A percentile compares a stretch with the other conserved stretches of the same genome.
These are phyloP conservation scores for Vitis labrusca DNA, from an alignment of 164 flowering plant genomes.

Conservation along the genomic window DNA sequence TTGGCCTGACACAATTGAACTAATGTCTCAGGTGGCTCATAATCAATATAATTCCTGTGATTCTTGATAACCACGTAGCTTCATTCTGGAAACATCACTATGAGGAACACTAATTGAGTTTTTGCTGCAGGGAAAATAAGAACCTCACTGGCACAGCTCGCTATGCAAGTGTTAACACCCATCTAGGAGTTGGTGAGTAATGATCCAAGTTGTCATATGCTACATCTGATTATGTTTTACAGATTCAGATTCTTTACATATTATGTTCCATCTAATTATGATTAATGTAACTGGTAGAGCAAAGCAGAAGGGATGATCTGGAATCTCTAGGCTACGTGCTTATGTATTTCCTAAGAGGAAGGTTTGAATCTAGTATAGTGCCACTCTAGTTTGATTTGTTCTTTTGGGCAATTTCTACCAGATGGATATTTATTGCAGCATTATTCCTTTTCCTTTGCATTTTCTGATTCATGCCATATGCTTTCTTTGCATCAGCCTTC, in stretches of 20 bases:
- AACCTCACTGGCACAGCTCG: slow-evolving; percentile 80
- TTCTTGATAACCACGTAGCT: no score
- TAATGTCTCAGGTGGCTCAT: no score
- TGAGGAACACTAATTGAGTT: background rate
- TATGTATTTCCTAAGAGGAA: slow-evolving; percentile 76
- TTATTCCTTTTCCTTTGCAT: background rate
- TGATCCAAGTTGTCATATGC: background rate
- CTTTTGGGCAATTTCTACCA: background rate
- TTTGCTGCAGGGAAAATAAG: slow-evolving; percentile 60
- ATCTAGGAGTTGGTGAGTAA: slow-evolving; percentile 67
- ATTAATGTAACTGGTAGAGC: slow-evolving; percentile 40
- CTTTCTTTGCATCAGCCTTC: slow-evolving; percentile 43
- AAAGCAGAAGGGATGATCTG: slow-evolving; percentile 79
- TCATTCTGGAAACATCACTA: no score
- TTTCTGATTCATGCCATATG: slow-evolving; percentile 3
- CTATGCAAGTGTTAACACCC: slow-evolving; percentile 75
- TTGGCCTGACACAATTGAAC: no score
- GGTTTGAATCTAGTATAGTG: slow-evolving; percentile 27
- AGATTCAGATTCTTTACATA: no score
- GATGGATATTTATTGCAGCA: background rate
- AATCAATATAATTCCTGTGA: no score
- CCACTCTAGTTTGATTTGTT: background rate
- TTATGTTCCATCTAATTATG: background rate
- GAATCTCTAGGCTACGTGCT: slow-evolving; percentile 78
- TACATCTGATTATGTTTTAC: no score